Percentiles rank a stretch among this genome's conserved stretches.
phyloP scores from a whole-genome alignment of 2,329 filamentous ascomycete genomes.

The Phyllosticta citribraziliensis region DNA sequence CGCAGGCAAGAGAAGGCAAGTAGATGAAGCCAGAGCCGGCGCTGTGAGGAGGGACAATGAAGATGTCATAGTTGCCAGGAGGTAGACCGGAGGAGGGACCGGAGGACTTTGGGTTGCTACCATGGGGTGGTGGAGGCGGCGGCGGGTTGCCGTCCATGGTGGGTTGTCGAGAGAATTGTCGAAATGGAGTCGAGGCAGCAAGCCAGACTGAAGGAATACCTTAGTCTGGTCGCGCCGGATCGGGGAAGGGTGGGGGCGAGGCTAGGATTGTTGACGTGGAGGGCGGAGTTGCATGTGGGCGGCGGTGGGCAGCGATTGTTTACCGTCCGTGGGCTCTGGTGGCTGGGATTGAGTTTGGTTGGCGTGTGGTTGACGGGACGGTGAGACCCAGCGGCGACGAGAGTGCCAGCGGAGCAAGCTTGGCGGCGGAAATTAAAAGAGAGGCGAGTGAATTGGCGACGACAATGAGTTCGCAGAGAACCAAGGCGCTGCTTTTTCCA shows the following conservation, averaged over 20 bases:
- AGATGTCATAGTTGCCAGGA: slow-evolving; percentile 90
- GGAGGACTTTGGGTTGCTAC: slow-evolving; percentile 59
- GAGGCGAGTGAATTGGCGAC: not conserved
- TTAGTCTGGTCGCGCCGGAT: not conserved
- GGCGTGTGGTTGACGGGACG: not conserved
- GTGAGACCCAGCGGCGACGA: not conserved
- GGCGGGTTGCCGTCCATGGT: slow-evolving; percentile 40
- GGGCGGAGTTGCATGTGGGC: not conserved
- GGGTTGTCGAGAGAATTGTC: not conserved
- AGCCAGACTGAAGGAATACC: slow-evolving; percentile 1
- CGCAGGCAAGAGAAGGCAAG: slow-evolving; percentile 77
- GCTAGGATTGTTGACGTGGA: not conserved
- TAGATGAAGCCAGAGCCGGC: slow-evolving; percentile 85
- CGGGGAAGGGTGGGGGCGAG: slow-evolving; percentile 4
- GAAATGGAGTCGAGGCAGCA: not conserved
- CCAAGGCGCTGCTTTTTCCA: not conserved
- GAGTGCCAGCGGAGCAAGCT: too few species aligned
- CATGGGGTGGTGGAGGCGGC: slow-evolving; percentile 80
- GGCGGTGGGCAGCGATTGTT: slow-evolving; percentile 7
- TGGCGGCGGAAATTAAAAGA: not conserved
- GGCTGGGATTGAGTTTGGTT: not conserved
- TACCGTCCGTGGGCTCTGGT: not conserved
- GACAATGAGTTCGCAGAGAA: not conserved
- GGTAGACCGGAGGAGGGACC: slow-evolving; percentile 53
- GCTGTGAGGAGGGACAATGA: slow-evolving; percentile 88